Evolutionary conservation across 78 protist genomes (phyloP).

Genomic region (Creolimax fragrantissima): DNA sequence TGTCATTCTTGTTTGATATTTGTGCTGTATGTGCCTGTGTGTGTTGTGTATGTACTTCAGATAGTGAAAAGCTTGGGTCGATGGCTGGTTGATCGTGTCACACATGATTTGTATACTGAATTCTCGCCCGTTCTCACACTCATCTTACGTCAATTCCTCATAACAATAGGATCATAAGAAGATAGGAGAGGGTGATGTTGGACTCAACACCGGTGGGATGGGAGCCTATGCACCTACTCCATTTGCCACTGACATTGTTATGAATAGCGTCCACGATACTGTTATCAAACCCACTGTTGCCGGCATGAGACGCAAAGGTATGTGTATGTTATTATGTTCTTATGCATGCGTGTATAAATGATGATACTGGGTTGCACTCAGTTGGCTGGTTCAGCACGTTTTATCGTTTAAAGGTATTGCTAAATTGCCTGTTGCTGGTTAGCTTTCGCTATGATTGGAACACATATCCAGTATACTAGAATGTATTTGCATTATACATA

Average conservation of each 20-base stretch:
- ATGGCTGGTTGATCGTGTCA: background rate
- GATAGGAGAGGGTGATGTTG: conserved; percentile 55
- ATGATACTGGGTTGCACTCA: no score
- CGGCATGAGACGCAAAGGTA: conserved; percentile 54
- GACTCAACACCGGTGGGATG: conserved; percentile 76
- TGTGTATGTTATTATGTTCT: background rate
- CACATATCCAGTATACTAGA: no score
- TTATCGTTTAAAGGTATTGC: no score
- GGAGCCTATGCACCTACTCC: conserved; percentile 85
- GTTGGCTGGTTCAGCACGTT: no score
- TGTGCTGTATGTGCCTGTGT: background rate
- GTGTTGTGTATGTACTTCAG: background rate
- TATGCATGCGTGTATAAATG: background rate
- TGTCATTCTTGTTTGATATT: background rate
- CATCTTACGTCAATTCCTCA: no score
- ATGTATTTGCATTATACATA: no score
- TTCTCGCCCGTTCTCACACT: no score
- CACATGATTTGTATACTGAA: background rate
- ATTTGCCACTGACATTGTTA: conserved; percentile 10
- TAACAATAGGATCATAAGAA: conserved; percentile 75
- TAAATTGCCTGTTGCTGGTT: no score
- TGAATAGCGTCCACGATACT: background rate
- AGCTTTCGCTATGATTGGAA: no score
- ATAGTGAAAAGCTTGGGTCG: no score
- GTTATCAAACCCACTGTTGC: conserved; percentile 66